phyloP scores from a whole-genome alignment of 495 filamentous ascomycete genomes.

The Tuber aestivum region DNA sequence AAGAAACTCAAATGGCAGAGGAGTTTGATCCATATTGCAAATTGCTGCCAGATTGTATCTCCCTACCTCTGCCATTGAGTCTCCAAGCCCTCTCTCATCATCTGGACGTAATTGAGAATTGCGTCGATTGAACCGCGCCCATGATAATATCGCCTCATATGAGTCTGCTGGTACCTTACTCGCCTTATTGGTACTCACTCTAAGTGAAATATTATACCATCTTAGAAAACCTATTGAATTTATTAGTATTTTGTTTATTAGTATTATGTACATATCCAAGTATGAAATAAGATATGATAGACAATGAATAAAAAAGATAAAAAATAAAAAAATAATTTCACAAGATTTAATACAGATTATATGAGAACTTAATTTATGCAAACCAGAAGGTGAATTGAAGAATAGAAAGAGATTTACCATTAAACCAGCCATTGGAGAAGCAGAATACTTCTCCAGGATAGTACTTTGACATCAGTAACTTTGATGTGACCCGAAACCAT shows the following conservation, averaged over 20 bases:
- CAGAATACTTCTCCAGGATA: background rate
- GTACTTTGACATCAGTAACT: background rate
- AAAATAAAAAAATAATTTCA: too few relatives aligned
- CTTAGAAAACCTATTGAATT: background rate
- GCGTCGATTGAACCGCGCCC: conserved; percentile 1
- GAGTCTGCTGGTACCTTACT: background rate
- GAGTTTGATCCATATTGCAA: too few relatives aligned
- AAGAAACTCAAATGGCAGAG: too few relatives aligned
- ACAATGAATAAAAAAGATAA: too few relatives aligned
- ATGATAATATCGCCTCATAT: background rate
- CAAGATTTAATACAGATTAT: too few relatives aligned
- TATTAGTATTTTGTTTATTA: background rate
- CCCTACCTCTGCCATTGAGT: background rate
- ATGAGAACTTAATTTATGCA: too few relatives aligned
- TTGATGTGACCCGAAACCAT: background rate
- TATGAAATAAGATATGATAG: background rate
- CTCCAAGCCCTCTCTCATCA: background rate
- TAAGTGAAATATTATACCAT: background rate
- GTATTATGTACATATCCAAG: background rate
- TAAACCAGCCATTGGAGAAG: background rate
- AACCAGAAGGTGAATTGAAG: too few relatives aligned
- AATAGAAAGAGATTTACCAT: background rate
- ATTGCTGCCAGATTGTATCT: background rate
- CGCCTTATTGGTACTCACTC: background rate
- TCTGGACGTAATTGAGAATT: background rate